Evolutionary conservation across 768 basidiomycete species (phyloP).

Genomic region (Suillus bovinus): DNA sequence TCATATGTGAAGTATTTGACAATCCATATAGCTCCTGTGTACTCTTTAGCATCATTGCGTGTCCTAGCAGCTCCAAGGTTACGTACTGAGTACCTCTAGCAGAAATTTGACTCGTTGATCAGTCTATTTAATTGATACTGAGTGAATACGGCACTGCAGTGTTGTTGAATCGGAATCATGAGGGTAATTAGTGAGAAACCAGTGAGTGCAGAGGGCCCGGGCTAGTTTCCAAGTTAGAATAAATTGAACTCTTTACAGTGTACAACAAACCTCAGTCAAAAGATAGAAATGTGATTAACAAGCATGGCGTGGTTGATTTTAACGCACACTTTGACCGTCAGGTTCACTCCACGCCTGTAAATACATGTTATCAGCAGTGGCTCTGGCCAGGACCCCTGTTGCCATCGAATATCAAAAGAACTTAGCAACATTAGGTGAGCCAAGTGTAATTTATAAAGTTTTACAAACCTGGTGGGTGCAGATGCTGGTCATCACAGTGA

Average conservation of each 20-base stretch:
- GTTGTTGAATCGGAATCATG: too few relatives aligned
- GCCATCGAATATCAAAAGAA: slow-evolving; percentile 75
- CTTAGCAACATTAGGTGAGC: slow-evolving; percentile 25
- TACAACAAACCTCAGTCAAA: too few relatives aligned
- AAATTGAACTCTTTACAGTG: too few relatives aligned
- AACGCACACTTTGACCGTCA: slow-evolving; percentile 67
- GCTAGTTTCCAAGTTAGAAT: too few relatives aligned
- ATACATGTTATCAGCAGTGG: slow-evolving; percentile 67
- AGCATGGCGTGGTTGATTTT: slow-evolving; percentile 60
- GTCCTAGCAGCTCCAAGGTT: too few relatives aligned
- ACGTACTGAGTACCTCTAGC: too few relatives aligned
- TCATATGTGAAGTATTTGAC: slow-evolving; percentile 80
- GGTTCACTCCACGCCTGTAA: slow-evolving; percentile 65
- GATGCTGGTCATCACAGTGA: slow-evolving; percentile 54
- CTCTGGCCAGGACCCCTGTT: slow-evolving; percentile 63
- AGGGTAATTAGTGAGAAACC: too few relatives aligned
- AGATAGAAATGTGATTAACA: slow-evolving; percentile 59
- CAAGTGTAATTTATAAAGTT: background rate
- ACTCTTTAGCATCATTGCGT: background rate
- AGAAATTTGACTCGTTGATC: too few relatives aligned
- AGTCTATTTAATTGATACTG: too few relatives aligned
- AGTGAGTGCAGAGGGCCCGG: too few relatives aligned
- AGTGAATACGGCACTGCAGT: too few relatives aligned
- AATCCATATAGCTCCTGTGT: slow-evolving; percentile 60
- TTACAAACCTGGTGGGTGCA: slow-evolving; percentile 57